Evolutionary conservation across 140 eudicot species (phyloP).

Genomic region (Anethum foeniculum): DNA sequence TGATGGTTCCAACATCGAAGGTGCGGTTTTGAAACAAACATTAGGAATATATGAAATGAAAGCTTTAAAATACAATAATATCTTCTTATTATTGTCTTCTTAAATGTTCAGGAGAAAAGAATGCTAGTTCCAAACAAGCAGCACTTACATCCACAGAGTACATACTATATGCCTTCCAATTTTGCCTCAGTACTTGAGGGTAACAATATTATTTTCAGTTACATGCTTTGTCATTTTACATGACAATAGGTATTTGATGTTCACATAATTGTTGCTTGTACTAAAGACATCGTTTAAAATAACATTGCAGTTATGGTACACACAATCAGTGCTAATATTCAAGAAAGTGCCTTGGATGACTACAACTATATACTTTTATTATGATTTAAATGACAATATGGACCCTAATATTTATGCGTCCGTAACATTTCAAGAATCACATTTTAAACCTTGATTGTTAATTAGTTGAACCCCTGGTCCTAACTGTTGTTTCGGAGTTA

Average conservation of each 20-base stretch:
- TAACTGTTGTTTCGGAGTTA: background rate
- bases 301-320: background rate
- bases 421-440: background rate
- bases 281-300: background rate
- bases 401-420: background rate
- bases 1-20: background rate
- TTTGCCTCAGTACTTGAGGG: slow-evolving; percentile 10
- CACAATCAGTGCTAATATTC: background rate
- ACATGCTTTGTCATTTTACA: background rate
- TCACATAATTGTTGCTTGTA: background rate
- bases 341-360: background rate
- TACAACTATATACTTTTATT: background rate
- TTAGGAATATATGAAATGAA: background rate
- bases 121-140: background rate
- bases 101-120: background rate
- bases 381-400: background rate
- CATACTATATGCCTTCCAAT: slow-evolving; percentile 6
- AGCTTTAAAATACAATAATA: background rate
- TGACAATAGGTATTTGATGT: background rate
- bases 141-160: slow-evolving; percentile 8
- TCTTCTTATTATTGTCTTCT: background rate
- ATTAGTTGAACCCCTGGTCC: background rate
- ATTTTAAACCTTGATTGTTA: background rate
- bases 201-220: background rate
- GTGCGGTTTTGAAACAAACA: background rate